Conservation (phyloP, 768 basidiomycete species). For the Podaxis sp. region DNA sequence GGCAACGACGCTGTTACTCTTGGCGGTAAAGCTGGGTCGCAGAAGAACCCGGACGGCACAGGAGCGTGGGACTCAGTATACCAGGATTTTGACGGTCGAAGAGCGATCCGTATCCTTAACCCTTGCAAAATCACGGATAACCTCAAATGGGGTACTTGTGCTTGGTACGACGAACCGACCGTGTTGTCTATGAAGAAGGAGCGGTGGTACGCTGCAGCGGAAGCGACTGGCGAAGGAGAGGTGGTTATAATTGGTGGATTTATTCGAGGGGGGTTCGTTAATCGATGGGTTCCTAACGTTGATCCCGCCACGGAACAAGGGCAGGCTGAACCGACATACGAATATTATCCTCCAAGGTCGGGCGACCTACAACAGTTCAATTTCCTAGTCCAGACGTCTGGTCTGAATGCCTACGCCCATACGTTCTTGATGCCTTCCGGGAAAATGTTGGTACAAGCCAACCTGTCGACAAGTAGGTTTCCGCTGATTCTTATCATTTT, state of each 20-base stretch:
- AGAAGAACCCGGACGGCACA: constrained; percentile 58
- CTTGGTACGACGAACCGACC: neutral
- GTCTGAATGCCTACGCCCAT: constrained; percentile 73
- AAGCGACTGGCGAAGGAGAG: constrained; percentile 60
- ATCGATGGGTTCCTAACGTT: neutral
- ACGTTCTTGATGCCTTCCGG: constrained; percentile 73
- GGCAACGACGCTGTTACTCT: constrained; percentile 68
- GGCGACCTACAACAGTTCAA: constrained; percentile 57
- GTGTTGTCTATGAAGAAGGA: neutral
- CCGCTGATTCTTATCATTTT: neutral
- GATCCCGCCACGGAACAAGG: constrained; percentile 50
- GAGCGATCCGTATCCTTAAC: constrained; percentile 43
- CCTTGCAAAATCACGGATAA: neutral
- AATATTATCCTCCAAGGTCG: constrained; percentile 65
- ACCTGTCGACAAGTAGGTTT: constrained; percentile 47
- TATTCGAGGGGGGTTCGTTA: neutral
- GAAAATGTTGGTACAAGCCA: constrained; percentile 58
- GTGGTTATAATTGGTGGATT: constrained; percentile 52
- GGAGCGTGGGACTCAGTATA: constrained; percentile 43
- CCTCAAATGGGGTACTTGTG: neutral
- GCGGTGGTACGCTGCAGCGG: neutral
- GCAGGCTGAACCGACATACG: constrained; percentile 77
- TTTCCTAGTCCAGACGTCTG: constrained; percentile 67
- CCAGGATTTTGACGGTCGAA: neutral
- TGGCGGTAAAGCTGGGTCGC: constrained; percentile 57